These are phyloP conservation scores for Huntiella moniliformis DNA, from an alignment of 2,329 filamentous ascomycete species.

Conservation along the genomic window DNA sequence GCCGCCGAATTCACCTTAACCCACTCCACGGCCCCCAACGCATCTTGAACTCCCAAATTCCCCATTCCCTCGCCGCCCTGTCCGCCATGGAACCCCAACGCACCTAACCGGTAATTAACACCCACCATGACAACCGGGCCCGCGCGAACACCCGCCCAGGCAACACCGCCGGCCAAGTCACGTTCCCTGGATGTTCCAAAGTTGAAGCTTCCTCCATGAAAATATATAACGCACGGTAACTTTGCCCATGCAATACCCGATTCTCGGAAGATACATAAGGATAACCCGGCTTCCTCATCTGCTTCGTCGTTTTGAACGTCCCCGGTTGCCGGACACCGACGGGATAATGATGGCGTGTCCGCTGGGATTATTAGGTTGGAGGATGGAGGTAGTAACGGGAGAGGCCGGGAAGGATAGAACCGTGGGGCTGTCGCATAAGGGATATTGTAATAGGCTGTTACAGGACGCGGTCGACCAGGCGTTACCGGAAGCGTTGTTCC, in stretches of 20 bases:
- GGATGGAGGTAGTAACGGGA: background rate
- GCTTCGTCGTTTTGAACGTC: background rate
- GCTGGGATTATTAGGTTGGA: background rate
- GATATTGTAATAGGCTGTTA: background rate
- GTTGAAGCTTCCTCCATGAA: conserved; percentile 47
- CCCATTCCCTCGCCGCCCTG: conserved; percentile 28
- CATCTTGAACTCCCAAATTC: conserved; percentile 47
- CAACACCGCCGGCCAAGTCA: conserved; percentile 41
- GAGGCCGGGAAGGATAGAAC: background rate
- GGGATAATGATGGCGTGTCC: background rate
- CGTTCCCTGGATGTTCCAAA: conserved; percentile 32
- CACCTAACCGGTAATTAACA: conserved; percentile 46
- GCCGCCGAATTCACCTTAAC: conserved; percentile 36
- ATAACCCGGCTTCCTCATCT: background rate
- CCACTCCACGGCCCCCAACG: conserved; percentile 40
- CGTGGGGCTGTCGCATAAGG: background rate
- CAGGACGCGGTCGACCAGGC: background rate
- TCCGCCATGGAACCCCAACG: conserved; percentile 51
- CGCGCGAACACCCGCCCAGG: conserved; percentile 24
- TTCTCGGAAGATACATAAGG: background rate
- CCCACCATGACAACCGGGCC: conserved; percentile 36
- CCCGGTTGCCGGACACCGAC: background rate
- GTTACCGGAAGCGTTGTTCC: background rate
- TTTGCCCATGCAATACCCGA: background rate
- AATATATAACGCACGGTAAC: conserved; percentile 34